These are phyloP conservation scores for Flaveria floridana DNA, from an alignment of 140 eudicot species.

Conservation along the genomic window DNA sequence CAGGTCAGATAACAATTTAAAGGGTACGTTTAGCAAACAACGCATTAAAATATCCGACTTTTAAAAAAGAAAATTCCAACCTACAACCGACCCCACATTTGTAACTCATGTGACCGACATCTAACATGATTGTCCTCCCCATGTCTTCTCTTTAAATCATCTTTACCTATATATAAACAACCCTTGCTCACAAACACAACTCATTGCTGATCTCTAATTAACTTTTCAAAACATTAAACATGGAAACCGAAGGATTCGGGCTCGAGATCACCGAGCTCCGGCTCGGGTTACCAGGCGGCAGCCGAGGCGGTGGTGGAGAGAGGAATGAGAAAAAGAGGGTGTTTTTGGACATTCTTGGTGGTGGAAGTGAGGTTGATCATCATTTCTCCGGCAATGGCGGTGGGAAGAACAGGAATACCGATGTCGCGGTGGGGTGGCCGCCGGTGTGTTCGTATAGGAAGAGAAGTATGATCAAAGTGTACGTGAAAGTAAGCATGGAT, in stretches of 20 bases:
- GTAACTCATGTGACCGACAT: slow-evolving; percentile 23
- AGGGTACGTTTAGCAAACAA: not conserved
- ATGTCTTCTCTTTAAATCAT: slow-evolving; percentile 12
- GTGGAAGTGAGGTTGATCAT: not conserved
- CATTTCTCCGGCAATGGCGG: slow-evolving; percentile 14
- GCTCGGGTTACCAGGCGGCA: slow-evolving; percentile 10
- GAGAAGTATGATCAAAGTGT: slow-evolving; percentile 9
- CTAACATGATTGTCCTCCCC: slow-evolving; percentile 22
- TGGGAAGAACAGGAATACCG: slow-evolving; percentile 9
- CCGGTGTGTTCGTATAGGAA: slow-evolving; percentile 14
- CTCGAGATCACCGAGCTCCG: slow-evolving; percentile 17
- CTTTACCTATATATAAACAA: slow-evolving; percentile 15
- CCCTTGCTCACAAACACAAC: slow-evolving; percentile 7
- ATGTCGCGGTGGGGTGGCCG: slow-evolving; percentile 7
- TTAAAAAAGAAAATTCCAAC: not conserved
- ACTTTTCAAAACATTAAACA: not conserved
- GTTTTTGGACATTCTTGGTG: slow-evolving; percentile 10
- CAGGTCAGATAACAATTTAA: not conserved
- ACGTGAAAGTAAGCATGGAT: slow-evolving; percentile 47
- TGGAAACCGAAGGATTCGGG: slow-evolving; percentile 8
- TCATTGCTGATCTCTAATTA: not conserved
- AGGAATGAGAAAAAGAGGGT: slow-evolving; percentile 18
- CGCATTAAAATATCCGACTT: too few species aligned
- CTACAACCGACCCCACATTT: slow-evolving; percentile 30
- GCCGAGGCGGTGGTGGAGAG: not conserved